Conservation (phyloP, 805 yeast species). For the Teunomyces stri region DNA sequence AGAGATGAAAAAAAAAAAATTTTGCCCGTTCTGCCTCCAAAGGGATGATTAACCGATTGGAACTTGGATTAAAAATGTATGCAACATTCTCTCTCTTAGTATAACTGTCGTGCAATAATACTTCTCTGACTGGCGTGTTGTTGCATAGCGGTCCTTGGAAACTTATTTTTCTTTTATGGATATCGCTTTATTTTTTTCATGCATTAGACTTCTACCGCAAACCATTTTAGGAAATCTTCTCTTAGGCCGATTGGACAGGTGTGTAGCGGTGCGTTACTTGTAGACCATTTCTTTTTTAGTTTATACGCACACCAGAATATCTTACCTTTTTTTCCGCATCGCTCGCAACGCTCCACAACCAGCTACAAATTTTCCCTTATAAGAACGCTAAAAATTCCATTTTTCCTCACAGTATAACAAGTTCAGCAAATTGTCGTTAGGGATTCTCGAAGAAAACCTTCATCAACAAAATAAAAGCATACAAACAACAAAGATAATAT, state of each 20-base stretch:
- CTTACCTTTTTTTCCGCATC: conserved; percentile 1
- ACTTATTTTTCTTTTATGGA: no score
- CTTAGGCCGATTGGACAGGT: background rate
- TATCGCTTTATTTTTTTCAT: no score
- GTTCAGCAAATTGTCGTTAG: conserved; percentile 1
- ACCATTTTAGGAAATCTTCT: background rate
- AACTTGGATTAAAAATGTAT: no score
- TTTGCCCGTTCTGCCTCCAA: no score
- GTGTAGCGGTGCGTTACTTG: no score
- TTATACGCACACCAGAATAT: background rate
- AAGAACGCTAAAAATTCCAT: background rate
- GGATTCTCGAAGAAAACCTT: background rate
- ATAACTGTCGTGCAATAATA: no score
- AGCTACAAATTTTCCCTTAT: conserved; percentile 2
- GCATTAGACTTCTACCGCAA: background rate
- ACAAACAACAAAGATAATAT: background rate
- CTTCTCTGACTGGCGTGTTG: no score
- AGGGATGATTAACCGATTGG: no score
- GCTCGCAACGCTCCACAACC: conserved; percentile 1
- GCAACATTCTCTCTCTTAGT: no score
- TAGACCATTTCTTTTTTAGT: background rate
- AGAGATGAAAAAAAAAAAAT: no score
- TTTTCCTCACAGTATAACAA: conserved; percentile 1
- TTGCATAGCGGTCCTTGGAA: no score
- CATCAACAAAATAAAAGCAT: background rate